Conservation (phyloP, 1,284 basidiomycete genomes). For the Waitea zeae region DNA sequence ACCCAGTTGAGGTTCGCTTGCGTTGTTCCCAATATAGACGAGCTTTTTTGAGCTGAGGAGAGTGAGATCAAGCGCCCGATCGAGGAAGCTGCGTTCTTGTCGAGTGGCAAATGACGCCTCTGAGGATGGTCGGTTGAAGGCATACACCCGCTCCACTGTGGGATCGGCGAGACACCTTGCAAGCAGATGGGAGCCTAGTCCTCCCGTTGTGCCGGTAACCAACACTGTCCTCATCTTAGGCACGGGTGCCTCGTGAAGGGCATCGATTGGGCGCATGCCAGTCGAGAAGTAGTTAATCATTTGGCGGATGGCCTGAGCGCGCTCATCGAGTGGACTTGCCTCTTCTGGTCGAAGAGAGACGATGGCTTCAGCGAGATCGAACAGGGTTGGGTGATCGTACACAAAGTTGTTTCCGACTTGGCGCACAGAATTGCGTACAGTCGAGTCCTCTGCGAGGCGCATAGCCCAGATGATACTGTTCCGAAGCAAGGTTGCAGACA, state of each 20-base stretch:
- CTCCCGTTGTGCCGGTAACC: conserved; percentile 3
- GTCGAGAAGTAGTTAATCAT: background rate
- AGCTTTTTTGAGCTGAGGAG: background rate
- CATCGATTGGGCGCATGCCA: background rate
- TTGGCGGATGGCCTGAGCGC: background rate
- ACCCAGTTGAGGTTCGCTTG: background rate
- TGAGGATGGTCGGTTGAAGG: conserved; percentile 3
- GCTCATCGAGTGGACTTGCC: background rate
- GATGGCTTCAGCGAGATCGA: background rate
- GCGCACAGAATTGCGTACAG: background rate
- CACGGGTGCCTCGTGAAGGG: background rate
- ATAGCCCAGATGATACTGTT: conserved; percentile 15
- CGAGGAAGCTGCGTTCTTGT: background rate
- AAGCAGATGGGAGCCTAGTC: conserved; percentile 1
- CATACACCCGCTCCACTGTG: conserved; percentile 1
- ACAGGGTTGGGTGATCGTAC: background rate
- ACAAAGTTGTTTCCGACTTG: background rate
- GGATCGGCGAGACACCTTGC: background rate
- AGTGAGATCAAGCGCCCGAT: background rate
- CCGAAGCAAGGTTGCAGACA: conserved; percentile 16
- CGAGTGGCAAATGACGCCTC: background rate
- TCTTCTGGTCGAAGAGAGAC: background rate
- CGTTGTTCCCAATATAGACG: background rate
- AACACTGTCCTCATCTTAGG: conserved; percentile 1
- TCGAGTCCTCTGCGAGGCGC: conserved; percentile 1